These are phyloP conservation scores for Abortiporus biennis DNA, from an alignment of 1,284 basidiomycete species.

Conservation along the genomic window DNA sequence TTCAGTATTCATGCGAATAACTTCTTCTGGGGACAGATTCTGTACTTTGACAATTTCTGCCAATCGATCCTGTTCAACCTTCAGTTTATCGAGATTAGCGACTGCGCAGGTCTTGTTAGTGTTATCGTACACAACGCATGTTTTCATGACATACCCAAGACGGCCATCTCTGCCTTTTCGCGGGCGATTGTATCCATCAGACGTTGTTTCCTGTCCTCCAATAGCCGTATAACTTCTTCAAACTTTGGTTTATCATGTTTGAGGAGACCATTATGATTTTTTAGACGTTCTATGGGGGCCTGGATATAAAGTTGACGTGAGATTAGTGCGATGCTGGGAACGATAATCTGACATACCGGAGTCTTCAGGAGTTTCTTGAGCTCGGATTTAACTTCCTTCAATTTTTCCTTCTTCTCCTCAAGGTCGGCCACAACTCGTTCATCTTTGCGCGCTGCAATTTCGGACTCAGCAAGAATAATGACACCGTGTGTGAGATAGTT, in stretches of 20 bases:
- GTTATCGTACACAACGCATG: not conserved
- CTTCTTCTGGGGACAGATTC: constrained; percentile 83
- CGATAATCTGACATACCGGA: constrained; percentile 33
- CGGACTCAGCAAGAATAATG: constrained; percentile 4
- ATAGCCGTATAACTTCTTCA: constrained; percentile 57
- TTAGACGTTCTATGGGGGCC: constrained; percentile 61
- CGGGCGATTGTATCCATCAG: constrained; percentile 54
- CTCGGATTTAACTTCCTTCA: constrained; percentile 44
- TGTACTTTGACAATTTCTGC: constrained; percentile 68
- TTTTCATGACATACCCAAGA: constrained; percentile 33
- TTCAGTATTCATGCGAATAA: constrained; percentile 80
- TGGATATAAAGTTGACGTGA: constrained; percentile 23
- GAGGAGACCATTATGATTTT: constrained; percentile 50
- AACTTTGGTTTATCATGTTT: constrained; percentile 66
- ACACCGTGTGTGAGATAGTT: not conserved
- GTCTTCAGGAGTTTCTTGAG: constrained; percentile 54
- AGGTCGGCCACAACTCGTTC: constrained; percentile 54
- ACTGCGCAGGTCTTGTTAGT: constrained; percentile 30
- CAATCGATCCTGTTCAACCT: constrained; percentile 57
- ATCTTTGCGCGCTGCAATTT: constrained; percentile 53
- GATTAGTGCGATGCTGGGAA: constrained; percentile 4
- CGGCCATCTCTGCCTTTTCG: constrained; percentile 56
- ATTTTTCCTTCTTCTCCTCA: constrained; percentile 43
- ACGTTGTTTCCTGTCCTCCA: constrained; percentile 59
- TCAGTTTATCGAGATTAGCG: constrained; percentile 51